Base-by-base conservation (phyloP, 768 basidiomycete genomes). In the Cystobasidium onofrii region DNA sequence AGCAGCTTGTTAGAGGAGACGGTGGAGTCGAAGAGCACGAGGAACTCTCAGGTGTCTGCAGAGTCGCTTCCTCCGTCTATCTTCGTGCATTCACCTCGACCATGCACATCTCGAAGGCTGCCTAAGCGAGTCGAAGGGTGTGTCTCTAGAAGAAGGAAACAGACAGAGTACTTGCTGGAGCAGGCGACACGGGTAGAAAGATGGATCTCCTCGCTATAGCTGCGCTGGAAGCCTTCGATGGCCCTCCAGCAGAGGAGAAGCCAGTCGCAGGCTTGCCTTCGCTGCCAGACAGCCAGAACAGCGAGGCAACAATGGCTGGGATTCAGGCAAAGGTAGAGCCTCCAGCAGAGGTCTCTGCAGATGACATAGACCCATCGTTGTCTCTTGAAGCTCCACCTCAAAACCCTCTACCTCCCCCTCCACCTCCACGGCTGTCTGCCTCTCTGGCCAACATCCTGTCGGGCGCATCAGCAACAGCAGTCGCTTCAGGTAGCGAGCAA, bases 401-500 rank as follows among this genome's bases (percentile, higher is more conserved):
- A 50, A 20, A 50, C 18, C 46, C 46, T 50, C 18, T 50, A 20
- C 46, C 20, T 50, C 46, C 46, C 6, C 46, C 46, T 9, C 6
- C 46, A 12, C 46, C 46, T 4, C 46, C 46, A 17, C 46, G 46
- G 15, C 46, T 50, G 3, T 50, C 46, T 17, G 46, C 46, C 31
- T 61, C 60, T 6, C 60, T 61, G 31, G 39, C 63, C 25, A 64
- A 27, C 63, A 34, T 64, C 63, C 63, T 64, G 27, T 64, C 63
- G 7, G 12, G 15, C n/a, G 36, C 63, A 39, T 64, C 63, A 64
- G 20, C 46, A 50, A 50, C 46, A 50, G 46, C 46, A 50, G 46
- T 7, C 9, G 10, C n/a, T 50, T 4, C 46, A 50, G n/a, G n/a
- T 20, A 50, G 46, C 46, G 46, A 50, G 18, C 46, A 50, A 20